These are phyloP conservation scores for Lipomyces oligophaga DNA, from an alignment of 805 yeast genomes.

Conservation along the genomic window DNA sequence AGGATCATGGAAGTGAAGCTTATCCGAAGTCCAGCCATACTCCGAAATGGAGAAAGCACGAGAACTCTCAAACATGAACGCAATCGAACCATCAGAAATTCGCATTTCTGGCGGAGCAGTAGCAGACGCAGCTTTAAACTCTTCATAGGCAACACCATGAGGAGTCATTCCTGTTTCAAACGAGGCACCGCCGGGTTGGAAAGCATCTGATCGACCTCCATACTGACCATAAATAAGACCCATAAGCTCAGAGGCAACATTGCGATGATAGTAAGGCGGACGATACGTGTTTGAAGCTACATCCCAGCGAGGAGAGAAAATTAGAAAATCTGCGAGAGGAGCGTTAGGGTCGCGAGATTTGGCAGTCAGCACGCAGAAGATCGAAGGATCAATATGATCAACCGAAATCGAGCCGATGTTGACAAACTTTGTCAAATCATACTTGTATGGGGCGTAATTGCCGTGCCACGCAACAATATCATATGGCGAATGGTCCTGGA, in stretches of 20 bases:
- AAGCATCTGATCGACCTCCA: slow-evolving; percentile 32
- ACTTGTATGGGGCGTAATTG: slow-evolving; percentile 34
- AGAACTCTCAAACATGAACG: slow-evolving; percentile 35
- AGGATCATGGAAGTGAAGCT: slow-evolving; percentile 20
- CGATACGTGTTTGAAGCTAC: slow-evolving; percentile 35
- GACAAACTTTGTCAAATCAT: slow-evolving; percentile 33
- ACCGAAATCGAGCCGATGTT: slow-evolving; percentile 34
- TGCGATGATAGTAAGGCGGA: slow-evolving; percentile 35
- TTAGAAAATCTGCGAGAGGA: slow-evolving; percentile 34
- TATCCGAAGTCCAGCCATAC: slow-evolving; percentile 13
- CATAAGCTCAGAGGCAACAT: slow-evolving; percentile 34
- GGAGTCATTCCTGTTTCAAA: slow-evolving; percentile 34
- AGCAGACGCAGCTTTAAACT: slow-evolving; percentile 31
- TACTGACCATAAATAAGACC: slow-evolving; percentile 24
- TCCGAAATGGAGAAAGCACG: slow-evolving; percentile 24
- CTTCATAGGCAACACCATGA: slow-evolving; percentile 35
- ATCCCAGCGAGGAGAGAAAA: slow-evolving; percentile 35
- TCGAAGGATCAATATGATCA: slow-evolving; percentile 36
- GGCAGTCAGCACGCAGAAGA: slow-evolving; percentile 31
- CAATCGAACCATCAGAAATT: slow-evolving; percentile 34
- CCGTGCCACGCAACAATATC: slow-evolving; percentile 37
- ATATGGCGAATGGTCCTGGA: slow-evolving; percentile 32
- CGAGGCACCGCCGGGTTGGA: slow-evolving; percentile 37
- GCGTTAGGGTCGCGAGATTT: slow-evolving; percentile 30
- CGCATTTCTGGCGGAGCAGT: slow-evolving; percentile 27